These are phyloP conservation scores for Auricularia sp. DNA, from an alignment of 768 basidiomycete species.

Conservation along the genomic window DNA sequence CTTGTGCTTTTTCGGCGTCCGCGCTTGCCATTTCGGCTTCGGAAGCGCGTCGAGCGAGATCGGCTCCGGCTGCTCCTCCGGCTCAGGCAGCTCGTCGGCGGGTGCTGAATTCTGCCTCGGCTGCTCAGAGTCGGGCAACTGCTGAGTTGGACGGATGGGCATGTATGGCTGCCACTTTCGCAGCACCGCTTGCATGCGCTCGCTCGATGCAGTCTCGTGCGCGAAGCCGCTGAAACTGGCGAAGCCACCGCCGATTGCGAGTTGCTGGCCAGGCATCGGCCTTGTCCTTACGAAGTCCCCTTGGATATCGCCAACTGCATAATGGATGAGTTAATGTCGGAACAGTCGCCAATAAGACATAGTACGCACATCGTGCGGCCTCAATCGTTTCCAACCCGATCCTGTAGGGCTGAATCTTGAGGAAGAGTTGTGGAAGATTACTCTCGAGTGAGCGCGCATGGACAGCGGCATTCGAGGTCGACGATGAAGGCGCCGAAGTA, in stretches of 20 bases:
- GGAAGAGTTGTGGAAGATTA: neutral
- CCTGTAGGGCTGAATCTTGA: neutral
- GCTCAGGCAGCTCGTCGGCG: too few relatives aligned
- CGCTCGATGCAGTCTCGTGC: neutral
- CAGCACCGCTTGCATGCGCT: neutral
- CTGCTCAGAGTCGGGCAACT: too few relatives aligned
- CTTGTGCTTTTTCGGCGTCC: too few relatives aligned
- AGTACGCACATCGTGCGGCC: too few relatives aligned
- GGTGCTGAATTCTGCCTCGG: too few relatives aligned
- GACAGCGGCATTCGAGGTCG: neutral
- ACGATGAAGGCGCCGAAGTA: neutral
- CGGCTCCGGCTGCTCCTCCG: too few relatives aligned
- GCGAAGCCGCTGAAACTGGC: neutral
- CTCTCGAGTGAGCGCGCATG: neutral
- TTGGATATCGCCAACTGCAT: neutral
- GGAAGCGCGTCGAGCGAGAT: too few relatives aligned
- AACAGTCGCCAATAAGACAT: too few relatives aligned
- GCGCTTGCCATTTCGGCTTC: too few relatives aligned
- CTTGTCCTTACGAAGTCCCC: neutral
- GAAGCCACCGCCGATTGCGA: neutral
- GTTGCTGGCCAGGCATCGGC: neutral
- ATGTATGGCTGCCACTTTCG: neutral
- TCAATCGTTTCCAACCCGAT: neutral
- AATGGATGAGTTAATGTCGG: too few relatives aligned
- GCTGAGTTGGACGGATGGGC: neutral